A percentile compares a stretch with the other conserved stretches of the same genome.
These are phyloP conservation scores for Medicago ruthenica DNA, from an alignment of 306 rosid species.

Conservation along the genomic window DNA sequence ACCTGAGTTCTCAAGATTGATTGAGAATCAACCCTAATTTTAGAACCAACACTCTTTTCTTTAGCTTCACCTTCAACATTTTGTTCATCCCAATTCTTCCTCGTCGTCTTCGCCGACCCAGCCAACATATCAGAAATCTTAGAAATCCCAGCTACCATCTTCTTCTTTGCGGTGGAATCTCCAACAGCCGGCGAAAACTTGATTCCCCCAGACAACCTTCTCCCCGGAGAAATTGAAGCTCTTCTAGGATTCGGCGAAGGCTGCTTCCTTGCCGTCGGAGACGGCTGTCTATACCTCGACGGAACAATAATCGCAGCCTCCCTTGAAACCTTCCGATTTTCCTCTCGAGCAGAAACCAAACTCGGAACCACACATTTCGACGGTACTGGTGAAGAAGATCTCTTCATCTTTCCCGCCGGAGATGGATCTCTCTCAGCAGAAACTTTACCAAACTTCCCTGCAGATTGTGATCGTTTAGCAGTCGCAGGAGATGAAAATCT, in stretches of 20 bases:
- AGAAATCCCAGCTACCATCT: slow-evolving; percentile 72
- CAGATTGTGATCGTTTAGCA: slow-evolving; percentile 66
- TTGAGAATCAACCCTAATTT: slow-evolving; percentile 69
- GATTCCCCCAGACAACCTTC: slow-evolving; percentile 75
- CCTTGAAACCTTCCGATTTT: slow-evolving; percentile 59
- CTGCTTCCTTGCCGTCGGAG: slow-evolving; percentile 79
- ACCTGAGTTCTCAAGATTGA: slow-evolving; percentile 88
- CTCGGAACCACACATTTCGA: slow-evolving; percentile 94
- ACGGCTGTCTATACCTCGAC: slow-evolving; percentile 90
- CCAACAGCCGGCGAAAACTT: slow-evolving; percentile 68
- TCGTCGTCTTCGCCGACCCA: slow-evolving; percentile 64
- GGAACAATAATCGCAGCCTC: slow-evolving; percentile 91
- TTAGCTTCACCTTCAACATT: slow-evolving; percentile 57
- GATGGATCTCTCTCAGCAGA: slow-evolving; percentile 80
- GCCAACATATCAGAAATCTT: slow-evolving; percentile 73
- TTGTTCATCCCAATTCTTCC: slow-evolving; percentile 92
- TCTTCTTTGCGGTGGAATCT: slow-evolving; percentile 75
- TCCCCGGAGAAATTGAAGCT: slow-evolving; percentile 83
- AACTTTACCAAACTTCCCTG: slow-evolving; percentile 53
- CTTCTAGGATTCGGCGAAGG: slow-evolving; percentile 78
- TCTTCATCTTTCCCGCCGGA: slow-evolving; percentile 71
- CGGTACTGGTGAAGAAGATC: slow-evolving; percentile 91
- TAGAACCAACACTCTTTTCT: slow-evolving; percentile 57
- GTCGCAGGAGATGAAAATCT: slow-evolving; percentile 88
- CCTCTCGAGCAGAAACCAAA: slow-evolving; percentile 74